Conservation (phyloP, 192 early-diverging fungal species). For the Backusella westeae region DNA sequence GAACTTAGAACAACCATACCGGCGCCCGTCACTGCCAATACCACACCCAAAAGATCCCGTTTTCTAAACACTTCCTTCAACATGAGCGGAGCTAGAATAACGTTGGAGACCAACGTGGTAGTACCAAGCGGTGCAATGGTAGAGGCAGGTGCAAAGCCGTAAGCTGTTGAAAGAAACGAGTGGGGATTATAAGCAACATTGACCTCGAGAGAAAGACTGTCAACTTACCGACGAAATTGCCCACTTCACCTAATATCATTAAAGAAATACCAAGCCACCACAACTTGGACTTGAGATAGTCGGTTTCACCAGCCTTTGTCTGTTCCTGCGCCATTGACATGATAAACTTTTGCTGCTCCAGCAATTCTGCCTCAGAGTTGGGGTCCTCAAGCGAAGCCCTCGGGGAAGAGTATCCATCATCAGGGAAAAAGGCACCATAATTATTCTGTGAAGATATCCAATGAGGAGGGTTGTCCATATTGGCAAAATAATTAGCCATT, state of each 20-base stretch:
- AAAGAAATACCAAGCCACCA: constrained; percentile 73
- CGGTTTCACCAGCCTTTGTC: constrained; percentile 15
- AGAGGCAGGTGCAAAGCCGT: constrained; percentile 74
- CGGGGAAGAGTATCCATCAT: constrained; percentile 41
- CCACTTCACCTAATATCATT: constrained; percentile 61
- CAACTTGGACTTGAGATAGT: constrained; percentile 51
- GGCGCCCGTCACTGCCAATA: constrained; percentile 63
- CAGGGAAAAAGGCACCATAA: constrained; percentile 30
- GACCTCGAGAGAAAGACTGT: too few species aligned
- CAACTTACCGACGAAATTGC: constrained; percentile 43
- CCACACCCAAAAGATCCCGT: constrained; percentile 58
- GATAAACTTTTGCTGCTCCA: constrained; percentile 23
- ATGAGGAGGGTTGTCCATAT: constrained; percentile 26
- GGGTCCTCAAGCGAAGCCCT: constrained; percentile 23
- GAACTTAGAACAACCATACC: constrained; percentile 60
- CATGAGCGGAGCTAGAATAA: constrained; percentile 68
- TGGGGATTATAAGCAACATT: too few species aligned
- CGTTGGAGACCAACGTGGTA: constrained; percentile 66
- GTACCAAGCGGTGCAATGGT: constrained; percentile 75
- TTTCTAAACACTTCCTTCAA: constrained; percentile 59
- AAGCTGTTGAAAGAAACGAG: constrained; percentile 38
- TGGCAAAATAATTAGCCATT: constrained; percentile 30
- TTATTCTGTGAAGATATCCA: constrained; percentile 19
- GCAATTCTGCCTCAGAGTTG: background rate
- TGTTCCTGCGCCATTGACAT: constrained; percentile 30